Percentiles rank a stretch among this genome's conserved stretches.
These are phyloP conservation scores for Trichosporon coremiiforme DNA, from an alignment of 1,284 basidiomycete genomes.

Conservation along the genomic window DNA sequence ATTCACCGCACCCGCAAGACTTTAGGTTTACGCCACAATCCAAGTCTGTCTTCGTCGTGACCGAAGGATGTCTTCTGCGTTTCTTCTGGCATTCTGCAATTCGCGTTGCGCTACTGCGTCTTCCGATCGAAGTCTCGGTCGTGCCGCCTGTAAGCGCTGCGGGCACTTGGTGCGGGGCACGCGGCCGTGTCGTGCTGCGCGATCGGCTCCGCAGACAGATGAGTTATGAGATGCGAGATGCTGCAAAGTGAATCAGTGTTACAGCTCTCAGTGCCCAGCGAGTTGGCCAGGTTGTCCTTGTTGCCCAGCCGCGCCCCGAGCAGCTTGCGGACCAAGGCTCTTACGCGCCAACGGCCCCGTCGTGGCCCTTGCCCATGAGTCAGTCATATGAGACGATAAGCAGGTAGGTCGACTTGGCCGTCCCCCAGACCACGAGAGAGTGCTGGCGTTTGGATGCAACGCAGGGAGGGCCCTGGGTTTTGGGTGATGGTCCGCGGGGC, in stretches of 20 bases:
- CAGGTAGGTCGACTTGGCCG: no score
- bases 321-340: not conserved
- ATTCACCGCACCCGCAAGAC: not conserved
- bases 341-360: not conserved
- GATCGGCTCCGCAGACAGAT: not conserved
- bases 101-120: not conserved
- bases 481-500: not conserved
- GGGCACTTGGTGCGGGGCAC: not conserved
- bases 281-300: not conserved
- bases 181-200: not conserved
- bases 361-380: not conserved
- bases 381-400: not conserved
- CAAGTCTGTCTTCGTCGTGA: constrained; percentile 1
- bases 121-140: not conserved
- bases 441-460: not conserved
- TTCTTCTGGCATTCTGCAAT: not conserved
- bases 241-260: not conserved
- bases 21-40: constrained; percentile 5
- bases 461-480: not conserved
- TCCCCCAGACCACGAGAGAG: not conserved
- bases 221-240: not conserved
- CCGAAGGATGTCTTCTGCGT: not conserved
- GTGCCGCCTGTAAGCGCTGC: not conserved
- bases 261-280: not conserved
- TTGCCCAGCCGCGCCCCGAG: not conserved